Evolutionary conservation across 371 early-diverging fungal genomes (phyloP).

Genomic region (Mucor indicus): DNA sequence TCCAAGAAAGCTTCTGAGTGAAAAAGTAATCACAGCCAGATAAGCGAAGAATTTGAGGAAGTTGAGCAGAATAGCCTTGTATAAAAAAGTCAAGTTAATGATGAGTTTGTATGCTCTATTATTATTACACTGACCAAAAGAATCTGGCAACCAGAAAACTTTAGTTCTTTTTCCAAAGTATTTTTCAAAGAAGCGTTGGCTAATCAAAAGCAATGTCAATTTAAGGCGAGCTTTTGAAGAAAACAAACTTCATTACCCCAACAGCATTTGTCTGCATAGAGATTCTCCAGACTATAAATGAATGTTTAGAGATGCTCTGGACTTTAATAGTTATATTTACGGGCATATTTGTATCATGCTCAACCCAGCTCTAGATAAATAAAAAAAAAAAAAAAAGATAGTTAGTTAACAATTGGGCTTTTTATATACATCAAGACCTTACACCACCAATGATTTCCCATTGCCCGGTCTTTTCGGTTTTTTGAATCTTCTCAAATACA

Average conservation of each 20-base stretch:
- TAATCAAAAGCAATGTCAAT: constrained; percentile 2
- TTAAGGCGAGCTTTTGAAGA: not conserved
- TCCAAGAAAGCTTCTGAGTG: constrained; percentile 98
- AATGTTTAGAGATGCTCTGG: not conserved
- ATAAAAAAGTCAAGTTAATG: constrained; percentile 26
- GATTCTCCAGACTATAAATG: constrained; percentile 79
- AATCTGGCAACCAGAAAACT: constrained; percentile 96
- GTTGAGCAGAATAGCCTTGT: constrained; percentile 54
- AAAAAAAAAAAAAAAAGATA: not conserved
- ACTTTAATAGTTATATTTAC: constrained; percentile 7
- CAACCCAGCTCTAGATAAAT: constrained; percentile 45
- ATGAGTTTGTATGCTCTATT: not conserved
- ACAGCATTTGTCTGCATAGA: constrained; percentile 88
- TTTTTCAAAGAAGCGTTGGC: constrained; percentile 83
- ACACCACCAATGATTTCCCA: constrained; percentile 94
- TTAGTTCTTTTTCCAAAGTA: constrained; percentile 78
- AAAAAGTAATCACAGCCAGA: constrained; percentile 92
- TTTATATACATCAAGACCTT: constrained; percentile 7
- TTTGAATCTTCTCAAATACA: constrained; percentile 75
- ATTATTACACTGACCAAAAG: constrained; percentile 59
- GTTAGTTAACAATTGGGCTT: too few relatives aligned
- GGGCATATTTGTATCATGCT: constrained; percentile 89
- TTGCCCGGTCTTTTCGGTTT: constrained; percentile 67
- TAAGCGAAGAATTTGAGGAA: constrained; percentile 88
- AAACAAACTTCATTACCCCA: constrained; percentile 42